Evolutionary conservation across 805 yeast genomes (phyloP), one percentile per base, ranked within the genome.

Genomic region (Myxozyma neotropica): DNA sequence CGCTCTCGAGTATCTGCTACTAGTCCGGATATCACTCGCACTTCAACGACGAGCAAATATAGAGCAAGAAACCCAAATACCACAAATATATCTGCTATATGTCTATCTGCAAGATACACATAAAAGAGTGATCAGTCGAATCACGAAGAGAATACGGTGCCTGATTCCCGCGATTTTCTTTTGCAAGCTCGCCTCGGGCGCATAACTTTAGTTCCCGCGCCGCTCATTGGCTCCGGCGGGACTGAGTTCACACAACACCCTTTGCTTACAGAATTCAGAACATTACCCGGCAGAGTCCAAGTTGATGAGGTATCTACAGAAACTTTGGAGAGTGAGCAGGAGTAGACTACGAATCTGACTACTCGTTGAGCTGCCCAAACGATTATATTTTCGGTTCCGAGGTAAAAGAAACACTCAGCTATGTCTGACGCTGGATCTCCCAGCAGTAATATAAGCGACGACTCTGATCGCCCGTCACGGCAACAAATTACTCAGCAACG

Each of bases 201-300:
- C 55, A 51, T 50, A 50, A 50, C 46, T 38, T 26, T 2, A 50
- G 54, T 50, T 50, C 46, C 39, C 38, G 54, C 38, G 17, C 27
- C n/a, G 54, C 54, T 40, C 46, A 50, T 50, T 50, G 54, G 54
- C 38, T 46, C 35, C 36, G 12, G 53, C 46, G n/a, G 13, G 24
- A 7, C 17, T 29, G 3, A 5, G 13, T 27, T 10, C 39, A 31
- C 40, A 33, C 29, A 5, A 47, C 39, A 21, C 51, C 12, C 36
- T 5, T 33, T 33, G 19, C n/a, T 33, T 6, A 21, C 40, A 33
- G 29, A 17, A 4, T 19, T 21, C 2, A 27, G 47, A 5, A 6
- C n/a, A 21, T 24, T 43, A 15, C 19, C 19, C 24, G 27, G n/a
- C 49, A 15, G 38, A 13, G 29, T 27, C 15, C n/a, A 15, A 12